Evolutionary conservation across 768 basidiomycete species (phyloP).

Genomic region (Xerocomus potaroensis): DNA sequence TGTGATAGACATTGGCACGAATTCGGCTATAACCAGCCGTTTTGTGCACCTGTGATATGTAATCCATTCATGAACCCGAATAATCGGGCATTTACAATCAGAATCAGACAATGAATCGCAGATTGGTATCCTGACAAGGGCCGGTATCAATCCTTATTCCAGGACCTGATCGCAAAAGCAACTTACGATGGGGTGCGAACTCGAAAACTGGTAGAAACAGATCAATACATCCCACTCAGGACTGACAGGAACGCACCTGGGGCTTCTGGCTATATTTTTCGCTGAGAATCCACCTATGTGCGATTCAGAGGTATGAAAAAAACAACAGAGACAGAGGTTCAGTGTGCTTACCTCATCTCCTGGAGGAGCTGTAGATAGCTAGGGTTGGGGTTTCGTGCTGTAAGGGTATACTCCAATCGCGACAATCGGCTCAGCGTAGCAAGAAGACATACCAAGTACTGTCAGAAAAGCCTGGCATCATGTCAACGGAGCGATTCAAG

Average conservation of each 20-base stretch:
- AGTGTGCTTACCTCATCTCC: slow-evolving; percentile 36
- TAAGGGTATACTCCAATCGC: not conserved
- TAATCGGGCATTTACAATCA: not conserved
- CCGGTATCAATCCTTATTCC: too few species aligned
- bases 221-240: too few species aligned
- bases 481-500: not conserved
- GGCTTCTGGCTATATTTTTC: slow-evolving; percentile 55
- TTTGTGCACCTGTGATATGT: not conserved
- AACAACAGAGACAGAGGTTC: not conserved
- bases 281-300: slow-evolving; percentile 36
- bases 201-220: slow-evolving; percentile 39
- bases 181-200: slow-evolving; percentile 42
- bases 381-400: slow-evolving; percentile 44
- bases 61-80: not conserved
- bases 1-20: too few species aligned
- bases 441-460: slow-evolving; percentile 42
- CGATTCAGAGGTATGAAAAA: not conserved
- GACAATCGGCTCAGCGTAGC: not conserved
- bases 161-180: not conserved
- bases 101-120: slow-evolving; percentile 28
- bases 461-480: slow-evolving; percentile 50
- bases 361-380: slow-evolving; percentile 49
- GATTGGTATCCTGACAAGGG: slow-evolving; percentile 24
- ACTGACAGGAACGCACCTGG: slow-evolving; percentile 30
- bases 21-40: too few species aligned